Evolutionary conservation across 1,284 basidiomycete species (phyloP), one percentile per base, ranked within the genome.

Genomic region (Takashimella koratensis): DNA sequence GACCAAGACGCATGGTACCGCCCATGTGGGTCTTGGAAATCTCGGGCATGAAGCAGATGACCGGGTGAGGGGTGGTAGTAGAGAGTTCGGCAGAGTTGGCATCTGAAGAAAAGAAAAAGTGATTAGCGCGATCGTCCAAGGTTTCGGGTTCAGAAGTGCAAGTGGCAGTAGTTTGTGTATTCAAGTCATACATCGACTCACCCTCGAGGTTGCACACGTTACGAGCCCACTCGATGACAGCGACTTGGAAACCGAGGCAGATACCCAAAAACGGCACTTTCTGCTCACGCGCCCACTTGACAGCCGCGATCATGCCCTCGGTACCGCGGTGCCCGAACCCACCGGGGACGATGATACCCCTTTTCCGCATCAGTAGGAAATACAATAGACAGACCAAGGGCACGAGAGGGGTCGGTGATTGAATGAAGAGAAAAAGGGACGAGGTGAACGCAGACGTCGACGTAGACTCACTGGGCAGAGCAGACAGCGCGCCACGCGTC

Each of bases 1-100:
- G 81, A 21, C 95, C 95, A 13, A 98, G 83, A 20, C 95, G 86
- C 95, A 99, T 99, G 21, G 95, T 99, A 24, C 95, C 95, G 52
- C 95, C 95, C 82, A 98, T 90, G 64, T 98, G 93, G 5, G 94
- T 98, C 72, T 89, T 90, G 44, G 92, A 96, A 65, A 98, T 90
- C 76, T 99, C 95, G 25, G 95, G 95, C 95, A 99, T 99, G 83
- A 95, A 98, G 64, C 98, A 84, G 75, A 98, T 82, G 53, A 94
- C 82, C 0, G 88, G 89, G 61, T 90, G 80, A 19, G 76, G 68
- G 21, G 79, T 79, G 13, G 74, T 65, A 27, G 80, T 76, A 43
- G 83, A 77, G 63, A 98, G 89, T 76, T 98, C 95, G 23, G 84
- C 78, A 2, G 94, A 98, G 55, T 86, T 87, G n/a, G 93, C 92